phyloP scores from a whole-genome alignment of 2,329 filamentous ascomycete genomes.

The Aureobasidium sp. region DNA sequence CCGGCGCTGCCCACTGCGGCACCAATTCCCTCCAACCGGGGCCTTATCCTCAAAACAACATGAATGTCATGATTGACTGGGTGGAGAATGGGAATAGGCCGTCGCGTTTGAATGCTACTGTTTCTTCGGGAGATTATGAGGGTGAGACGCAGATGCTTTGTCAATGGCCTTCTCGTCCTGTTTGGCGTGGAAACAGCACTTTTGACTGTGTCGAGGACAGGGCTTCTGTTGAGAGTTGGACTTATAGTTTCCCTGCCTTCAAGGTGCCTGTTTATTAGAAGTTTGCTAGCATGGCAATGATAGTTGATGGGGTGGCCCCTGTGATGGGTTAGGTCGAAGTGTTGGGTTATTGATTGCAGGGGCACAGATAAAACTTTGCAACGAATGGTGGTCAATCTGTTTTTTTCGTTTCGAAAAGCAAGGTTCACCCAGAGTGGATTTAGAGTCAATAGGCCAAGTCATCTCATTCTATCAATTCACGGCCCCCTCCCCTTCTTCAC shows the following conservation, averaged over 20 bases:
- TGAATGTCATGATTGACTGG: conserved; percentile 45
- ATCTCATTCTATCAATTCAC: no score
- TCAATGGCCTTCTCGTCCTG: conserved; percentile 37
- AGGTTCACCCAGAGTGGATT: no score
- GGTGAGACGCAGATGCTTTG: conserved; percentile 37
- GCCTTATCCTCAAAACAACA: conserved; percentile 39
- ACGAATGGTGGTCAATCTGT: no score
- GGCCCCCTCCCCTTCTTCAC: no score
- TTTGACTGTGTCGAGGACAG: conserved; percentile 36
- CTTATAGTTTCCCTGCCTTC: conserved; percentile 35
- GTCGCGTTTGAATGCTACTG: conserved; percentile 38
- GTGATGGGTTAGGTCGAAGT: no score
- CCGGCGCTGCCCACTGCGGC: conserved; percentile 48
- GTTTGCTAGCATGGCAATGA: no score
- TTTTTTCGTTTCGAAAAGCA: no score
- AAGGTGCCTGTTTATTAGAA: conserved; percentile 35
- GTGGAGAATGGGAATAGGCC: conserved; percentile 45
- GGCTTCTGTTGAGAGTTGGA: conserved; percentile 35
- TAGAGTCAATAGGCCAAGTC: no score
- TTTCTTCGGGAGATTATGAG: conserved; percentile 17
- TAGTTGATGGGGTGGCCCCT: no score
- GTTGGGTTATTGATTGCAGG: no score
- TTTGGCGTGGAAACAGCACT: conserved; percentile 32
- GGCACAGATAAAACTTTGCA: no score
- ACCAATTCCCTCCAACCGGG: conserved; percentile 36